Base-by-base conservation (phyloP, 2,329 filamentous ascomycete genomes). In the Aspergillus sp. region DNA sequence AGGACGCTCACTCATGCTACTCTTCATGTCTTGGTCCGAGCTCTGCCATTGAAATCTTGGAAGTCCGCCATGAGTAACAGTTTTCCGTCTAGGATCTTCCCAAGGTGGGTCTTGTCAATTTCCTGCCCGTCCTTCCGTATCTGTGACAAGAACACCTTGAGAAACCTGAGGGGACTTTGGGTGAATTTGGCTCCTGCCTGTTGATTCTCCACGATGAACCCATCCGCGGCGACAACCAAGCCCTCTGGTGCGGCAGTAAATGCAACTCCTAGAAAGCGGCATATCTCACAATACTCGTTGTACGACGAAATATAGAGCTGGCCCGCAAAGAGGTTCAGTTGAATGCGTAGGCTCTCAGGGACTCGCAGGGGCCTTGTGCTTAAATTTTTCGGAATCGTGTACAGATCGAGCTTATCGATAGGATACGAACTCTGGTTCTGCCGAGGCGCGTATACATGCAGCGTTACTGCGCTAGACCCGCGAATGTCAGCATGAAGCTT, bases 321-420 rank as follows among this genome's bases (percentile, higher is more conserved):
- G 0, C 89, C 89, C 0, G 89, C 79, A 57, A 92, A 91, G 0
- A 91, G 73, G 47, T 89, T 88, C 0, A 91, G 78, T 58, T 85
- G 78, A 0, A 78, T 73, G 0, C 75, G 70, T 0, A 84, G 67
- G 0, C 58, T 68, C 9, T 66, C 70, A 12, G 64, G 68, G 4
- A 71, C 58, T 7, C 28, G 36, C 0, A 50, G 61, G 19, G 66
- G 63, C 0, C 1, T 6, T 2, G 63, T 60, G 0, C 70, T 41
- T 39, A 8, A 21, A 8, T 15, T 21, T 1, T 47, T 39, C 0
- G 79, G 78, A 1, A 81, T 58, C 1, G 72, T 77, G 65, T 78
- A 83, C 1, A 86, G 73, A 1, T 72, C 60, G 0, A 88, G 72
- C 0, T 68, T 53, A 49, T 87, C 82, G 0, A 87, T 69, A 2